Evolutionary conservation across 192 early-diverging fungal genomes (phyloP), one percentile per base, ranked within the genome.

Genomic region (Coemansia sp.): DNA sequence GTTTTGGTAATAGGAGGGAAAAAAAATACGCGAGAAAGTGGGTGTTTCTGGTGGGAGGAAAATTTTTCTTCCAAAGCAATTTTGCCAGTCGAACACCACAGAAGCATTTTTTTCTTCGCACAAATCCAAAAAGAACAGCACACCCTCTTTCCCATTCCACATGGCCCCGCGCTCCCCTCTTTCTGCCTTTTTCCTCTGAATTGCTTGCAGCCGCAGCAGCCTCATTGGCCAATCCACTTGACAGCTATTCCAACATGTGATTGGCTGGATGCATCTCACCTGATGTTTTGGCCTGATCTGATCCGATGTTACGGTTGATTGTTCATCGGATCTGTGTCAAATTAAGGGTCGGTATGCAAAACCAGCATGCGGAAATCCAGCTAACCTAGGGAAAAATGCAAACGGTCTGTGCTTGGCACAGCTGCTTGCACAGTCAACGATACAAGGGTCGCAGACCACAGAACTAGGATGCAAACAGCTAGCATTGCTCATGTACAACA

Each of bases 1-100:
- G 34, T 46, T 46, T 13, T 20, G 12, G 13, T 49, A 9, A 49
- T 25, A 49, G 46, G 15, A 15, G 7, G 46, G 23, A 25, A 25
- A 23, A 49, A 46, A 53, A 33, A 33, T 40, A 43, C 6, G 9
- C 21, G 42, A 35, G 35, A 43, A 66, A 48, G 45, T 13, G 46
- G 60, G n/a, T 25, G 43, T 29, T 30, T 66, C 58, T 34, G 63
- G 39, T 18, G 51, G 31, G 55, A 21, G 40, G 59, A 40, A 49
- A 48, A 48, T 5, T 20, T 16, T n/a, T 34, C 15, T 18, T 55
- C 35, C 35, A 37, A 37, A 37, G 35, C 35, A 37, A 37, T 37
- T 12, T 37, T 7, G 35, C 35, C 7, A 34, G 8, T 35, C 5
- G 34, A 35, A 7, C 5, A 10, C 5, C 5, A 10, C 5, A 4